Percentiles rank a stretch among this genome's conserved stretches.
These are phyloP conservation scores for Trichosporon sp. DNA, from an alignment of 1,284 basidiomycete genomes.

Conservation along the genomic window DNA sequence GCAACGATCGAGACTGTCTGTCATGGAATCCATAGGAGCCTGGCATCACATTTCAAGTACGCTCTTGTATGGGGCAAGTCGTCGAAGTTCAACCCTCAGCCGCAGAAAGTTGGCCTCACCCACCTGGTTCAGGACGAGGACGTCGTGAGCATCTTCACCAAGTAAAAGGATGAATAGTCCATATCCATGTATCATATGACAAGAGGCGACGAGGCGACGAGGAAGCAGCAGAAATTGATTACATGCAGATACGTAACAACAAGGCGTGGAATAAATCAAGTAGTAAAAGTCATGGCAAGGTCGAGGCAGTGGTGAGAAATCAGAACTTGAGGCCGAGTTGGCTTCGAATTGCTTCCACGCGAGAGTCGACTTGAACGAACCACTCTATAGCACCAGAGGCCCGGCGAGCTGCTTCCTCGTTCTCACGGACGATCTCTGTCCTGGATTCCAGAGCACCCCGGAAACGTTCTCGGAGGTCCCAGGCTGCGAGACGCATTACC, in stretches of 20 bases:
- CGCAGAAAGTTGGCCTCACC: constrained; percentile 84
- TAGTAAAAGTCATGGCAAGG: background rate
- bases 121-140: constrained; percentile 93
- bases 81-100: constrained; percentile 86
- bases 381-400: constrained; percentile 72
- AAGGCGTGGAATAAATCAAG: background rate
- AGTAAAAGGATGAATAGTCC: constrained; percentile 36
- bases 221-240: background rate
- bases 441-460: constrained; percentile 75
- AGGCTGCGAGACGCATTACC: constrained; percentile 87
- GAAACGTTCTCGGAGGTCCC: constrained; percentile 87
- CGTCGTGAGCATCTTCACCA: constrained; percentile 63
- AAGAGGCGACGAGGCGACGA: background rate
- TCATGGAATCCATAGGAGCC: constrained; percentile 84
- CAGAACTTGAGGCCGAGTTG: constrained; percentile 46
- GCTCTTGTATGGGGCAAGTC: constrained; percentile 92
- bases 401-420: constrained; percentile 72
- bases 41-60: constrained; percentile 83
- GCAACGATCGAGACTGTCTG: constrained; percentile 94
- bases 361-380: constrained; percentile 66
- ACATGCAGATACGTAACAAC: constrained; percentile 18
- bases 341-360: constrained; percentile 63
- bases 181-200: background rate
- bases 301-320: background rate
- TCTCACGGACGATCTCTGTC: constrained; percentile 72